Conservation (phyloP, 305 asterid genomes). For the Withania somnifera region DNA sequence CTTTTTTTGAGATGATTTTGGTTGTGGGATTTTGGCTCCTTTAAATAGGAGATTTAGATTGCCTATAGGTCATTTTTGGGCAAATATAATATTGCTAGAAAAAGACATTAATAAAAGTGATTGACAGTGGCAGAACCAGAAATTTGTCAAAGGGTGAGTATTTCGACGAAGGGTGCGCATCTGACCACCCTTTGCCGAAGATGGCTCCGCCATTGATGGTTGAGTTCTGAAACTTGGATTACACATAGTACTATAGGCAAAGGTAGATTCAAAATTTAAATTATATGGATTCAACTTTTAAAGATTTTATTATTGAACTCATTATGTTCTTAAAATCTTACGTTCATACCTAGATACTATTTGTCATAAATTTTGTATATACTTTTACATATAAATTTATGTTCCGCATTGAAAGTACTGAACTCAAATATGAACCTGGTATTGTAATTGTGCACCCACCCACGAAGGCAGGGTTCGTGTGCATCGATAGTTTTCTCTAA, state of each 20-base stretch:
- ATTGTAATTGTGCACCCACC: not conserved
- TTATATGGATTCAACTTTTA: not conserved
- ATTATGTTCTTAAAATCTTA: not conserved
- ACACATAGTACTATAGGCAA: too few relatives aligned
- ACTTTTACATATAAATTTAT: not conserved
- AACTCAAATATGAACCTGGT: not conserved
- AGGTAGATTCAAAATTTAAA: not conserved
- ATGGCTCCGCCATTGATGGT: too few relatives aligned
- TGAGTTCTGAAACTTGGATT: not conserved
- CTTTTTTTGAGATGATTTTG: not conserved
- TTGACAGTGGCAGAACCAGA: too few relatives aligned
- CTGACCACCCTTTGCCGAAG: too few relatives aligned
- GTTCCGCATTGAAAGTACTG: accelerated
- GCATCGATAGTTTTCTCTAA: not conserved
- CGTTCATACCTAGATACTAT: not conserved
- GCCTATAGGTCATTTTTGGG: not conserved
- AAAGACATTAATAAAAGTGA: not conserved
- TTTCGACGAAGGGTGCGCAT: too few relatives aligned
- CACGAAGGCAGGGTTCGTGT: not conserved
- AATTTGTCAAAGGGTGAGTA: too few relatives aligned
- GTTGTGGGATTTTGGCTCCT: not conserved
- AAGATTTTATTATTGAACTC: not conserved
- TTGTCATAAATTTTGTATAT: not conserved
- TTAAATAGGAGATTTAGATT: not conserved
- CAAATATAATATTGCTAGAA: not conserved